Base-by-base conservation (phyloP, 352 stramenopile genomes). In the Phytophthora cactorum region DNA sequence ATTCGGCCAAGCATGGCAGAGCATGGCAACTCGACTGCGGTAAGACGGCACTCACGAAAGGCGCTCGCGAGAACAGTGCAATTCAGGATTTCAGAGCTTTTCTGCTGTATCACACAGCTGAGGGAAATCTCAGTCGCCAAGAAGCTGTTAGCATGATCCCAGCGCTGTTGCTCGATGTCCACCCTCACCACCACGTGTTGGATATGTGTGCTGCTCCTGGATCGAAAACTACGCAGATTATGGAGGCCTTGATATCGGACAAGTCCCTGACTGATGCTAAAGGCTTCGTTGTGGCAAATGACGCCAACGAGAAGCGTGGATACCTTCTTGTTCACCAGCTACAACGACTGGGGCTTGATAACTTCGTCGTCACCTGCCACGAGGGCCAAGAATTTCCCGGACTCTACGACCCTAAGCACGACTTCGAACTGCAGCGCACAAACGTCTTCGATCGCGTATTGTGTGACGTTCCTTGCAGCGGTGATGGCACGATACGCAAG, bases 81-180 rank as follows among this genome's bases (percentile, higher is more conserved):
- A 78, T 98, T 4, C 74, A 92, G 45, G 75, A 89, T 12, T 96
- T 99, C 44, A 93, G 98, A 63, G 70, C 93, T 44, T 98, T 95
- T 72, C 74, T 99, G 47, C 84, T 98, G 36, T 79, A 92, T 31
- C 86, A 99, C 61, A 97, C 88, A 15, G 79, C 89, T 4, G 83
- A 86, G 25, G 96, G 97, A 25, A 95, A 89, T 50, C 84, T 99
- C 17, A 98, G 92, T 59, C 89, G 98, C 7, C 98, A 99, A 80
- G 98, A 99, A 70, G 85, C 97, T 2, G 98, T 98, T 51, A 98
- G 88, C 61, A 99, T 99, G 97, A 81, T 99, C 28, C 98, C 98
- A 0, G 97, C 97, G 0, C 83, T 99, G 31, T 89, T 99, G 52
- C 84, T 99, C n/a, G 81, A 97, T 68, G 89, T 97, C 5, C 72